Evolutionary conservation across 495 filamentous ascomycete genomes (phyloP), one percentile per base, ranked within the genome.

Genomic region (Thermothielavioides terrestris): DNA sequence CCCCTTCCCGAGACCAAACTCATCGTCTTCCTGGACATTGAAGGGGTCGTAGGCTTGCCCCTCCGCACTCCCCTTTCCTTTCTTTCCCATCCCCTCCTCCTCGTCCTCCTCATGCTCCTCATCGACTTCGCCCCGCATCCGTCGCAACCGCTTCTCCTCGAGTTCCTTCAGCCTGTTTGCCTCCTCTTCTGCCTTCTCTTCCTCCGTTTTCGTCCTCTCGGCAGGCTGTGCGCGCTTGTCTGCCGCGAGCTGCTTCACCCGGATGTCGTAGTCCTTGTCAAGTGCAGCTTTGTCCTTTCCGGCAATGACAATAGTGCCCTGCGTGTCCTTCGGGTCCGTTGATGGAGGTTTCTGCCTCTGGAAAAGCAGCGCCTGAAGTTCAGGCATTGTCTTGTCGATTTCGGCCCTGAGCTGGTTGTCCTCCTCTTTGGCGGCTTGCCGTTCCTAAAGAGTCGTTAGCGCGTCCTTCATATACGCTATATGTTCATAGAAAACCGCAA

Each of bases 401-500:
- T 68, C 61, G 8, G 38, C 54, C 25, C 64, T 57, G n/a, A 95
- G 69, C 58, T 94, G 89, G 22, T 90, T 89, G 58, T 98, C 90
- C 38, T 95, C 89, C 51, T 97, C 92, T 64, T 96, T 98, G 7
- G 79, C 78, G 46, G 87, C 80, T 69, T 97, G 94, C 18, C 92
- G 83, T 56, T 63, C 60, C 59, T 64, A 32, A 7, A 20, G 5
- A 6, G 4, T 9, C 27, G 15, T 61, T 12, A 60, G 50, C n/a
- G n/a, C n/a, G n/a, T n/a, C n/a, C n/a, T n/a, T n/a, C n/a, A n/a
- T n/a, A n/a, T 28, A 48, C 23, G 17, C 3, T 12, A 28, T 6
- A 3, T 17, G 3, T 0, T 4, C 15, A 12, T 1, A 15, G 1
- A 12, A 4, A 18, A 20, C 6, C 2, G 37, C 4, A 18, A n/a